Evolutionary conservation across 352 stramenopile genomes (phyloP).

Genomic region (Detonula confervacea): DNA sequence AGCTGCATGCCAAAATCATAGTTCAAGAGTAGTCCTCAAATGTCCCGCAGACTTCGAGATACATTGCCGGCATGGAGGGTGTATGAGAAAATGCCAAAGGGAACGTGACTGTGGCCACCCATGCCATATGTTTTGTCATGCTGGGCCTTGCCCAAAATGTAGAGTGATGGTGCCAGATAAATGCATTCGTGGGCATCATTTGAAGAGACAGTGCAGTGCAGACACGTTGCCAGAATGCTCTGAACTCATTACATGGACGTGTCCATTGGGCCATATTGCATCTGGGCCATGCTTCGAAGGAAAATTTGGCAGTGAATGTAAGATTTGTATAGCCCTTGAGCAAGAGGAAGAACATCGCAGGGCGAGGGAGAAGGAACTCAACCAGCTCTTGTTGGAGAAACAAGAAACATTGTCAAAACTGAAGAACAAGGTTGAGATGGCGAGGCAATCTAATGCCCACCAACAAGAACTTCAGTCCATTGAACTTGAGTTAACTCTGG

Average conservation of each 20-base stretch:
- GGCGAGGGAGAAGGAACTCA: conserved; percentile 14
- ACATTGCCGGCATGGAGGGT: conserved; percentile 27
- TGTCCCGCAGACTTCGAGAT: conserved; percentile 17
- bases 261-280: conserved; percentile 17
- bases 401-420: conserved; percentile 14
- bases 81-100: conserved; percentile 25
- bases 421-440: conserved; percentile 10
- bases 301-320: conserved; percentile 28
- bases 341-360: conserved; percentile 17
- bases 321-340: conserved; percentile 8
- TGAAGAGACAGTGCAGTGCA: conserved; percentile 22
- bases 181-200: conserved; percentile 23
- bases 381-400: conserved; percentile 15
- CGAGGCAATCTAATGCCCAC: conserved; percentile 14
- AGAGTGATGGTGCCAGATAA: conserved; percentile 11
- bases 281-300: conserved; percentile 23
- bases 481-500: conserved; percentile 20
- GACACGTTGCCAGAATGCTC: conserved; percentile 18
- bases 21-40: conserved; percentile 2
- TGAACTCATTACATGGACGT: conserved; percentile 23
- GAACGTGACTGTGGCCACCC: conserved; percentile 14
- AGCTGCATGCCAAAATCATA: conserved; percentile 24
- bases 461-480: conserved; percentile 16
- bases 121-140: conserved; percentile 33
- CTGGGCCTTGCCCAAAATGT: conserved; percentile 20